A percentile compares a stretch with the other conserved stretches of the same genome.
Evolutionary conservation across 2,329 filamentous ascomycete species (phyloP).

Genomic region (Alternaria sp.): DNA sequence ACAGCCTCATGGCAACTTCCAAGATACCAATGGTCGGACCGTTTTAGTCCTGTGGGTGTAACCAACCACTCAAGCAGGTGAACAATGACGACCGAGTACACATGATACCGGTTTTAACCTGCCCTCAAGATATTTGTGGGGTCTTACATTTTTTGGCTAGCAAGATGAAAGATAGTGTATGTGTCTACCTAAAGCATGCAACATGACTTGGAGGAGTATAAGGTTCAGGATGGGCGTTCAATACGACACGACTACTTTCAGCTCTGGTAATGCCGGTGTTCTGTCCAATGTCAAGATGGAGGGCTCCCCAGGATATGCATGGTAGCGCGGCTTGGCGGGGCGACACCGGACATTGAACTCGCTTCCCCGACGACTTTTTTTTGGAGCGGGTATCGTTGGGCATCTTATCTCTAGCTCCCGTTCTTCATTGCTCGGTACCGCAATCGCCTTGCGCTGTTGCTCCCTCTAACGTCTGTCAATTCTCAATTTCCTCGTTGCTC

Average conservation of each 20-base stretch:
- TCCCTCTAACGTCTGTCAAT: slow-evolving; percentile 10
- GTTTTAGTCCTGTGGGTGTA: not conserved
- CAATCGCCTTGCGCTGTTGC: slow-evolving; percentile 24
- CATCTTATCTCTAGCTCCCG: slow-evolving; percentile 18
- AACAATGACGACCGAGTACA: not conserved
- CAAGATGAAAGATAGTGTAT: not conserved
- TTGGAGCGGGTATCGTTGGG: slow-evolving; percentile 7
- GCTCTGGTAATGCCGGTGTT: not conserved
- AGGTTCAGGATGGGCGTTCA: not conserved
- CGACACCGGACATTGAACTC: slow-evolving; percentile 15
- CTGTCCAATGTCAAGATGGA: not conserved
- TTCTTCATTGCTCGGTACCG: slow-evolving; percentile 12
- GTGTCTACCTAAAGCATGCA: not conserved
- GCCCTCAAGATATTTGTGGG: not conserved
- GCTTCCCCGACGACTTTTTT: slow-evolving; percentile 24
- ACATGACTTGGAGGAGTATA: not conserved
- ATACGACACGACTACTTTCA: not conserved
- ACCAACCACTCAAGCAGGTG: not conserved
- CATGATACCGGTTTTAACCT: not conserved
- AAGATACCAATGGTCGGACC: not conserved
- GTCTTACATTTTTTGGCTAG: not conserved
- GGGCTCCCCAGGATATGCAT: not conserved
- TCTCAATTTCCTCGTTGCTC: not conserved
- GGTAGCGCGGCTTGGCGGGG: slow-evolving; percentile 16
- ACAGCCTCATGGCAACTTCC: not conserved